A percentile compares a stretch with the other conserved stretches of the same genome.
phyloP scores from a whole-genome alignment of 2,329 filamentous ascomycete genomes.

The Aphanoascus verrucosus region DNA sequence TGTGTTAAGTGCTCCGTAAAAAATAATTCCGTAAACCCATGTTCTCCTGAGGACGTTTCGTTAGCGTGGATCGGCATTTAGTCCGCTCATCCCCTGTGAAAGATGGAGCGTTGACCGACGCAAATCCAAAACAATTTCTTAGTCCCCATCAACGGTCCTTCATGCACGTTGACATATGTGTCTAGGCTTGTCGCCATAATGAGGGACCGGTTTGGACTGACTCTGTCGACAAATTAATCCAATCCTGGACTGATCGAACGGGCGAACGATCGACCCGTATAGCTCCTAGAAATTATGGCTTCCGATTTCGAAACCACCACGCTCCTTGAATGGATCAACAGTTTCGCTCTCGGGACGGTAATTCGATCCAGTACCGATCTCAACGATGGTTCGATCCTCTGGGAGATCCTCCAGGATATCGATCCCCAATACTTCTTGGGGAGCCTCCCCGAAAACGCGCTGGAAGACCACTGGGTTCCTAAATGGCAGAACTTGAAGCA shows the following conservation, averaged over 20 bases:
- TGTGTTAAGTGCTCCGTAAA: neutral
- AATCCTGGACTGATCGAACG: neutral
- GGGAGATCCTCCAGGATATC: conserved; percentile 41
- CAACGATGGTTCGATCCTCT: conserved; percentile 37
- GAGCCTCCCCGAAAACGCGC: conserved; percentile 36
- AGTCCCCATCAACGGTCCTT: neutral
- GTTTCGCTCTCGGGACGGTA: conserved; percentile 35
- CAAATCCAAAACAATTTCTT: neutral
- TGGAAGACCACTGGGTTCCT: conserved; percentile 38
- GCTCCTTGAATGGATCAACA: conserved; percentile 40
- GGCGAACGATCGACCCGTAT: neutral
- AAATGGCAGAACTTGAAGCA: conserved; percentile 42
- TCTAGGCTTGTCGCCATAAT: conserved; percentile 5
- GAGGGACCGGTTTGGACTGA: neutral
- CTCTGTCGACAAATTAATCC: neutral
- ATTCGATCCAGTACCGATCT: conserved; percentile 34
- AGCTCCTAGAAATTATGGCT: conserved; percentile 28
- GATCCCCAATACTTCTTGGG: conserved; percentile 40
- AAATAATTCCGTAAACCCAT: too few species aligned
- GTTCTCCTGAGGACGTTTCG: too few species aligned
- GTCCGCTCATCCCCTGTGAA: neutral
- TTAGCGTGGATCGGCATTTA: neutral
- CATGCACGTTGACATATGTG: neutral
- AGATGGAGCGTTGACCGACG: neutral
- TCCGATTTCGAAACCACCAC: conserved; percentile 38